phyloP scores from a whole-genome alignment of 331 rosid species.

The Quercus lobata region DNA sequence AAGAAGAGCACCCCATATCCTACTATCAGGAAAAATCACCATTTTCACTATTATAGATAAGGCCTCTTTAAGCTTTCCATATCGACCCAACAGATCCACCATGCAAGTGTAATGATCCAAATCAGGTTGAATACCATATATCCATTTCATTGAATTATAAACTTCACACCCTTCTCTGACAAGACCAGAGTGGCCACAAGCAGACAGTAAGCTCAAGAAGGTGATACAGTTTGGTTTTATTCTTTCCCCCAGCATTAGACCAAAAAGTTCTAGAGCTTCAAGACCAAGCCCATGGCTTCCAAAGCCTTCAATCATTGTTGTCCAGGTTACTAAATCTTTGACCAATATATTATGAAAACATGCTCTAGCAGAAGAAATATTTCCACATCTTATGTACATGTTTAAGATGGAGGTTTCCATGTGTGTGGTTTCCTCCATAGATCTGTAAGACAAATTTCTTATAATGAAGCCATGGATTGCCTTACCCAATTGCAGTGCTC shows the following conservation, averaged over 20 bases:
- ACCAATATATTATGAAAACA: slow-evolving; percentile 29
- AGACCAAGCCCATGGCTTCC: slow-evolving; percentile 50
- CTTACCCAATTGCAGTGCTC: slow-evolving; percentile 51
- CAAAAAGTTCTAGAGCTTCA: slow-evolving; percentile 32
- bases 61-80: slow-evolving; percentile 51
- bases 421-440: slow-evolving; percentile 9
- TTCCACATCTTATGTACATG: slow-evolving; percentile 57
- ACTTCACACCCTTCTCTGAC: slow-evolving; percentile 48
- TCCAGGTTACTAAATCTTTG: slow-evolving; percentile 58
- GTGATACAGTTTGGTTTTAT: slow-evolving; percentile 46
- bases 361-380: slow-evolving; percentile 31
- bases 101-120: slow-evolving; percentile 60
- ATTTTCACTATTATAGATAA: slow-evolving; percentile 39
- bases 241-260: slow-evolving; percentile 33
- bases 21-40: slow-evolving; percentile 41
- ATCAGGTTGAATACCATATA: slow-evolving; percentile 38
- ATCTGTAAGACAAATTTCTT: slow-evolving; percentile 14
- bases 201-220: slow-evolving; percentile 52
- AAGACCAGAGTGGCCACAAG: slow-evolving; percentile 66
- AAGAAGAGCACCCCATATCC: slow-evolving; percentile 68
- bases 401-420: slow-evolving; percentile 49
- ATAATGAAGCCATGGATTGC: slow-evolving; percentile 36
- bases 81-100: slow-evolving; percentile 54
- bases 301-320: slow-evolving; percentile 58
- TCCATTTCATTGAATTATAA: slow-evolving; percentile 48